These are phyloP conservation scores for Kwoniella shivajii DNA, from an alignment of 1,284 basidiomycete genomes.

Conservation along the genomic window DNA sequence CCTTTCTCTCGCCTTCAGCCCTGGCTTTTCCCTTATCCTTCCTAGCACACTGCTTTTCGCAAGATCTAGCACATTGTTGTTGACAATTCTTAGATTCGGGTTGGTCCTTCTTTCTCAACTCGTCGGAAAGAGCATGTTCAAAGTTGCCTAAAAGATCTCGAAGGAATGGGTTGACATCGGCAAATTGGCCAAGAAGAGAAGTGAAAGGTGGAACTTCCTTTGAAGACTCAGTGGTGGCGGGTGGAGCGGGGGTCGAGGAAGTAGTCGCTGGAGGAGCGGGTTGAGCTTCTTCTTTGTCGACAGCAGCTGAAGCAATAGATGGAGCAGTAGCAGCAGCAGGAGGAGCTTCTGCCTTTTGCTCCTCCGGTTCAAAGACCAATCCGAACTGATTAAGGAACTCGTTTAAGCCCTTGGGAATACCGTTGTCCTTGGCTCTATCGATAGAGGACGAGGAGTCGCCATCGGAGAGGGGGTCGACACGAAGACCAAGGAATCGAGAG, in stretches of 20 bases:
- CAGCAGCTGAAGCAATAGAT: neutral
- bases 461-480: slow-evolving; percentile 31
- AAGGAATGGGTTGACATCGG: slow-evolving; percentile 29
- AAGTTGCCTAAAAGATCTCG: slow-evolving; percentile 32
- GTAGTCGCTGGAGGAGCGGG: neutral
- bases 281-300: neutral
- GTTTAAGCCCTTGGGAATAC: slow-evolving; percentile 41
- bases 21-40: slow-evolving; percentile 39
- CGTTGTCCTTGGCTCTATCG: slow-evolving; percentile 14
- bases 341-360: neutral
- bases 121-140: slow-evolving; percentile 21
- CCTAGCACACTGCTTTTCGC: slow-evolving; percentile 5
- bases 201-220: slow-evolving; percentile 25
- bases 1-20: slow-evolving; percentile 36
- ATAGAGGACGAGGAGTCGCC: slow-evolving; percentile 14
- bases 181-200: slow-evolving; percentile 26
- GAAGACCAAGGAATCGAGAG: slow-evolving; percentile 44
- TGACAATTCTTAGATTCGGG: slow-evolving; percentile 2
- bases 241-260: neutral
- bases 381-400: slow-evolving; percentile 46
- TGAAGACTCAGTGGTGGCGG: slow-evolving; percentile 8
- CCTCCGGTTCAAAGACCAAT: slow-evolving; percentile 45
- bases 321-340: neutral
- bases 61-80: slow-evolving; percentile 2
- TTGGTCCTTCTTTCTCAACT: slow-evolving; percentile 11